Evolutionary conservation across 139 green algal genomes (phyloP), one percentile per base, ranked within the genome.

Genomic region (Tetradesmus lagerheimii): DNA sequence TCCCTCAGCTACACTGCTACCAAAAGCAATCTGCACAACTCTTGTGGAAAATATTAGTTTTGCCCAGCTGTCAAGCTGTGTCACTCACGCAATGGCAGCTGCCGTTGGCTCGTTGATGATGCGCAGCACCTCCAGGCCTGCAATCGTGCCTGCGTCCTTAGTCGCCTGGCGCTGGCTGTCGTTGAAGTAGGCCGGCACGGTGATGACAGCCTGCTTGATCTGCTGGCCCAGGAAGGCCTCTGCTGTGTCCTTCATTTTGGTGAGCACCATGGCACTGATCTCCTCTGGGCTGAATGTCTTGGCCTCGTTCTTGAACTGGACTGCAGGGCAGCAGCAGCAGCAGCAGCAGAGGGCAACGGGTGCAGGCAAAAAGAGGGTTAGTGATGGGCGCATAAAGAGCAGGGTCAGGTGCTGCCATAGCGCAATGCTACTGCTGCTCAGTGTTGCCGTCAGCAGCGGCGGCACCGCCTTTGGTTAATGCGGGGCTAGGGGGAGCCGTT

Each of bases 181-280:
- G 86, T 99, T 99, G 96, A 99, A 99, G 95, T 99, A 99, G 47
- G 98, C 97, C 34, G 98, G 98, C 62, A 99, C 98, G 5, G 97
- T 99, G 86, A 99, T 92, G 14, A 99, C 98, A 18, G 97, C 98
- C 90, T 98, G 96, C 93, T 98, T 99, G 37, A 99, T 95, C 47
- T 95, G 91, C 90, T 96, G 85, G 9, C 84, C 84, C 14, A 89
- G 45, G 43, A 89, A 81, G 27, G 84, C 92, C 93, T 98, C 93
- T 0, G 98, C 98, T 34, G 95, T 98, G 91, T 99, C 97, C 94
- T 97, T 98, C 98, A 99, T 99, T 96, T 99, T 99, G 35, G 95
- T 94, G 31, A 99, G 95, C 67, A 99, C 97, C 98, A 99, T 99
- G 83, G 96, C 97, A 16, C 94, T 98, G 89, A 99, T 96, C 94